Conservation (phyloP, 257 asterid genomes). For the Fraxinus americana region DNA sequence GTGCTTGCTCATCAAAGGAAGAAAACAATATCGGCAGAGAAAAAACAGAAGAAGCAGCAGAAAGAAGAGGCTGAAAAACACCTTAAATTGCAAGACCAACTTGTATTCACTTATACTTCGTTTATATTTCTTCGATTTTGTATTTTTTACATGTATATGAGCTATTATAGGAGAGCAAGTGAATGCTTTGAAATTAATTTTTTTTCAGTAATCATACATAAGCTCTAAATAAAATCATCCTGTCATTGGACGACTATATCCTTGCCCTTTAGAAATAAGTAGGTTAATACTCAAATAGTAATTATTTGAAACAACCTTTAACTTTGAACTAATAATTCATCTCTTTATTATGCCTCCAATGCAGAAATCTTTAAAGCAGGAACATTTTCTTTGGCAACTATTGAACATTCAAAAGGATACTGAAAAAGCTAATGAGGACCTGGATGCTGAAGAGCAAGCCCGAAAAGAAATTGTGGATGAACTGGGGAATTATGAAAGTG, state of each 20-base stretch:
- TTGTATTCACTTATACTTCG: constrained; percentile 42
- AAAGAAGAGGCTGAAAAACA: constrained; percentile 99
- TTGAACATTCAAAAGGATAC: constrained; percentile 75
- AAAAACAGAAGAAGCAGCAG: constrained; percentile 91
- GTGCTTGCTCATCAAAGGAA: constrained; percentile 95
- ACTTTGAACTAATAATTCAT: constrained; percentile 17
- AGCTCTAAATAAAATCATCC: constrained; percentile 2
- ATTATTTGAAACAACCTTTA: neutral
- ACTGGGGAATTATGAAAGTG: constrained; percentile 71
- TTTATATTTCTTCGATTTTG: constrained; percentile 6
- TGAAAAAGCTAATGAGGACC: constrained; percentile 75
- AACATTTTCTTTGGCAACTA: constrained; percentile 90
- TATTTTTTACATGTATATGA: constrained; percentile 18
- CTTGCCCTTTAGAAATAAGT: neutral
- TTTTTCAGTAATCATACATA: neutral
- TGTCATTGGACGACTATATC: constrained; percentile 4
- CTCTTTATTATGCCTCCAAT: constrained; percentile 24
- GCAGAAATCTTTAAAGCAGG: constrained; percentile 90
- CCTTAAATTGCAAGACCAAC: constrained; percentile 80
- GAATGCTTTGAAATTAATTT: too few relatives aligned
- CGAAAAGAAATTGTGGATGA: constrained; percentile 80
- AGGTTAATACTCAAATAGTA: neutral
- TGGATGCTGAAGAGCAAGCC: constrained; percentile 69
- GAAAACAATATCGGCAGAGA: constrained; percentile 79
- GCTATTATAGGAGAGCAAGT: neutral